A percentile compares a stretch with the other conserved stretches of the same genome.
Evolutionary conservation across 75 land plant genomes (phyloP).

Genomic region (Adiantum capillusveneris): DNA sequence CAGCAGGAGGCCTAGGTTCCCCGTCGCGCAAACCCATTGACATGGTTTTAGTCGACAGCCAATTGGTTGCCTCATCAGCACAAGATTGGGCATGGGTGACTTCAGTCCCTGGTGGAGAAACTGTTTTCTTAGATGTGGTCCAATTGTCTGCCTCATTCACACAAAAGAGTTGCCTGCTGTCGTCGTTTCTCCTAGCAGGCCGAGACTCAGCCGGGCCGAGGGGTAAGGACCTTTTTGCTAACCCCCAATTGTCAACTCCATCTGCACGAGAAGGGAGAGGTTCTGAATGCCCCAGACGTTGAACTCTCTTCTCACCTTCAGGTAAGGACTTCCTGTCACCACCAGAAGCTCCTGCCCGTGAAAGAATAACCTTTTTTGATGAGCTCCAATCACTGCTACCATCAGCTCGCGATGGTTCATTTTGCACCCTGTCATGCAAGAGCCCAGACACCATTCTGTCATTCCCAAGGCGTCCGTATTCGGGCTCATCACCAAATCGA

Average conservation of each 20-base stretch:
- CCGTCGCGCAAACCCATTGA: too few relatives aligned
- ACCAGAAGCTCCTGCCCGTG: neutral
- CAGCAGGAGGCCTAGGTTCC: neutral
- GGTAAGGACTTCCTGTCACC: constrained; percentile 11
- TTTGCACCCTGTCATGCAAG: neutral
- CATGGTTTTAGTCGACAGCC: neutral
- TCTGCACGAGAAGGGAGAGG: constrained; percentile 63
- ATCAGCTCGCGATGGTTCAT: constrained; percentile 18
- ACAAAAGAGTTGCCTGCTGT: constrained; percentile 23
- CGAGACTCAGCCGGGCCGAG: constrained; percentile 4
- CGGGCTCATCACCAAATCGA: too few relatives aligned
- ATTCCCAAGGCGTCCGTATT: neutral
- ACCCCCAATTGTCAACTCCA: constrained; percentile 59
- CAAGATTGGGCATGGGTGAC: neutral
- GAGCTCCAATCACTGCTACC: constrained; percentile 12
- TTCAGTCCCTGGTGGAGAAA: neutral
- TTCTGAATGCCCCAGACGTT: constrained; percentile 43
- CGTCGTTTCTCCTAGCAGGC: constrained; percentile 1
- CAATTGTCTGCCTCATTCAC: constrained; percentile 79
- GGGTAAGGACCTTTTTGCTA: constrained; percentile 31
- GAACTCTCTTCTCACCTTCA: constrained; percentile 30
- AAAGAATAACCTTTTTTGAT: neutral
- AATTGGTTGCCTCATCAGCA: constrained; percentile 9
- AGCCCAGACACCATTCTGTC: neutral
- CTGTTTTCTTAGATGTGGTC: constrained; percentile 45